Percentiles rank a stretch among this genome's conserved stretches.
phyloP scores from a whole-genome alignment of 768 basidiomycete genomes.

The Pleurotus pulmonarius region DNA sequence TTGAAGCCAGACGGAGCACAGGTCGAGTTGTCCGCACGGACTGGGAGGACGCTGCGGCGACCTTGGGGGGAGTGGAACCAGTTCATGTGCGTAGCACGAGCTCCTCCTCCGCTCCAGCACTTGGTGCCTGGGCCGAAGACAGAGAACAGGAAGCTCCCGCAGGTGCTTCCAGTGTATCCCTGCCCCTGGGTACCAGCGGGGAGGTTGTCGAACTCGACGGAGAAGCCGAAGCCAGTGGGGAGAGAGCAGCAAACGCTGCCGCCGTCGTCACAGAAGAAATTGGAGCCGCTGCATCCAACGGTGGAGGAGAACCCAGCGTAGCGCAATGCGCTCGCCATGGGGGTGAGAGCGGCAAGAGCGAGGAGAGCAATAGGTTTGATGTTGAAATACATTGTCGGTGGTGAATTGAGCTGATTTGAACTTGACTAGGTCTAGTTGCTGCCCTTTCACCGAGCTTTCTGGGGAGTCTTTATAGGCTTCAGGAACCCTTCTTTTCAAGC shows the following conservation, averaged over 20 bases:
- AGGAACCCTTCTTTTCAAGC: no score
- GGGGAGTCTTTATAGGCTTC: neutral
- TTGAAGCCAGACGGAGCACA: neutral
- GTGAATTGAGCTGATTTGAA: neutral
- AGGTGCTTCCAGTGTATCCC: neutral
- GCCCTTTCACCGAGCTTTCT: neutral
- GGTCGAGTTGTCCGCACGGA: neutral
- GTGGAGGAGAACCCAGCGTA: constrained; percentile 1
- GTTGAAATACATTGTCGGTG: neutral
- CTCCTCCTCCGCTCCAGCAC: constrained; percentile 4
- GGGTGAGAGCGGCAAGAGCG: neutral
- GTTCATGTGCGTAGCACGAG: neutral
- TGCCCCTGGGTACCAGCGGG: neutral
- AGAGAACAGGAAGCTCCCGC: neutral
- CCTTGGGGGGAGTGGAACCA: constrained; percentile 2
- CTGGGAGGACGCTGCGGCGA: neutral
- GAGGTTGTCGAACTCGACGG: neutral
- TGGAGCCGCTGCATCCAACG: neutral
- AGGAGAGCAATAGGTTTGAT: neutral
- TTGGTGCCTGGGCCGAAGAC: neutral
- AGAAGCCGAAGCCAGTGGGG: constrained; percentile 3
- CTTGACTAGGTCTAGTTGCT: neutral
- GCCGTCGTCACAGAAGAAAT: neutral
- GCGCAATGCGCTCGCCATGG: neutral
- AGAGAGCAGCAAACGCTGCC: neutral